A percentile compares a stretch with the other conserved stretches of the same genome.
Conservation (phyloP, 768 basidiomycete species). For the Hydnomerulius pinastri region DNA sequence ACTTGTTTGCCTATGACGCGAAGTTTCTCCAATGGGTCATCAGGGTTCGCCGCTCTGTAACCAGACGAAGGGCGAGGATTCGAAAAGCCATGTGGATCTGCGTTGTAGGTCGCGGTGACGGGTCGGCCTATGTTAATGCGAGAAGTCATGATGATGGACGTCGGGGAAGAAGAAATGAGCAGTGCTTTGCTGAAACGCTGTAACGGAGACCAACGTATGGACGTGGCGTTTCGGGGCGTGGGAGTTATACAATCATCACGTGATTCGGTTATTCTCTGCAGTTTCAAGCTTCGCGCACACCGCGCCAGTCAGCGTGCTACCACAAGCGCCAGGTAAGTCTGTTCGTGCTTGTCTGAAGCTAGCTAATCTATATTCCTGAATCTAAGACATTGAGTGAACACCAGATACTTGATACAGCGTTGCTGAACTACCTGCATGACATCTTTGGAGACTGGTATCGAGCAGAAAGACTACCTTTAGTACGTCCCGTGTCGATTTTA, state of each 20-base stretch:
- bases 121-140: constrained; percentile 84
- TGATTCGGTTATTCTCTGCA: no score
- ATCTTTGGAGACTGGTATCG: constrained; percentile 3
- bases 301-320: not conserved
- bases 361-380: not conserved
- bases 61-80: constrained; percentile 70
- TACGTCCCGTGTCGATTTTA: constrained; percentile 14
- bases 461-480: constrained; percentile 29
- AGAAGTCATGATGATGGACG: constrained; percentile 60
- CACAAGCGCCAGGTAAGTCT: not conserved
- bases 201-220: not conserved
- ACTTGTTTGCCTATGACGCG: constrained; percentile 69
- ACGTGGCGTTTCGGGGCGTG: constrained; percentile 28
- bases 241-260: constrained; percentile 24
- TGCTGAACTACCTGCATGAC: constrained; percentile 12
- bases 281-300: constrained; percentile 54
- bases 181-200: not conserved
- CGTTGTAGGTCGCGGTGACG: constrained; percentile 54
- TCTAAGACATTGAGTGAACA: not conserved
- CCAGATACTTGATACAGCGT: not conserved
- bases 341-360: not conserved
- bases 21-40: constrained; percentile 80
- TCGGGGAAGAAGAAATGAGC: constrained; percentile 2
- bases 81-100: constrained; percentile 79
- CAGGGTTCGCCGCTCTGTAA: constrained; percentile 78